phyloP scores from a whole-genome alignment of 169 alveolate species.

The Plasmodium chabaudi region DNA sequence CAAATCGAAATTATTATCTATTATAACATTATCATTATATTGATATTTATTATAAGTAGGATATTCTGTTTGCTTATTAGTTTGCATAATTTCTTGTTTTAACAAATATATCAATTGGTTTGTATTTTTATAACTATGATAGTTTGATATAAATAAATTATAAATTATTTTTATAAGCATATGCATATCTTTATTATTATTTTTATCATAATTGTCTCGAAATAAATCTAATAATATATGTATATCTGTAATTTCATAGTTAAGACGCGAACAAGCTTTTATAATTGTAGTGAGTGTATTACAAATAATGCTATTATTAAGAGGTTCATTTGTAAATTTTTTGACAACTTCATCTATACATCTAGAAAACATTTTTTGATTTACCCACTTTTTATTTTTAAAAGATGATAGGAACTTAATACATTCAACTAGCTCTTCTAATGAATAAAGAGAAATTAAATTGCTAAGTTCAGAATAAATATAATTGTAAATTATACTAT shows the following conservation, averaged over 20 bases:
- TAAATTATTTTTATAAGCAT: slow-evolving; percentile 50
- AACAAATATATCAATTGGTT: slow-evolving; percentile 44
- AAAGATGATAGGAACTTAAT: slow-evolving; percentile 37
- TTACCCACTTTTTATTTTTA: slow-evolving; percentile 67
- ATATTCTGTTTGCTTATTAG: slow-evolving; percentile 10
- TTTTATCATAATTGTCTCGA: slow-evolving; percentile 9
- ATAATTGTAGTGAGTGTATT: slow-evolving; percentile 34
- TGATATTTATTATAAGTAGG: slow-evolving; percentile 48
- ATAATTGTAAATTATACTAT: slow-evolving; percentile 25
- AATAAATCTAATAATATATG: slow-evolving; percentile 24
- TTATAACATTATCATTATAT: slow-evolving; percentile 41
- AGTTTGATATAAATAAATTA: slow-evolving; percentile 55
- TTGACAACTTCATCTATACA: slow-evolving; percentile 38
- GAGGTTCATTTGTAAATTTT: not conserved
- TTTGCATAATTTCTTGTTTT: slow-evolving; percentile 24
- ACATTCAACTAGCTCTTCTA: slow-evolving; percentile 34
- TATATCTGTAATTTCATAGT: slow-evolving; percentile 53
- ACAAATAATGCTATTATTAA: not conserved
- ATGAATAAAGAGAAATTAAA: slow-evolving; percentile 4
- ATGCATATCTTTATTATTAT: slow-evolving; percentile 18
- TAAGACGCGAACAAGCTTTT: slow-evolving; percentile 68
- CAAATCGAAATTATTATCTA: slow-evolving; percentile 23
- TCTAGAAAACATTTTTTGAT: slow-evolving; percentile 36
- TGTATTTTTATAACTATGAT: slow-evolving; percentile 42
- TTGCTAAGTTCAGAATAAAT: slow-evolving; percentile 50